These are phyloP conservation scores for Stephania japonica DNA, from an alignment of 164 flowering plant genomes.

Conservation along the genomic window DNA sequence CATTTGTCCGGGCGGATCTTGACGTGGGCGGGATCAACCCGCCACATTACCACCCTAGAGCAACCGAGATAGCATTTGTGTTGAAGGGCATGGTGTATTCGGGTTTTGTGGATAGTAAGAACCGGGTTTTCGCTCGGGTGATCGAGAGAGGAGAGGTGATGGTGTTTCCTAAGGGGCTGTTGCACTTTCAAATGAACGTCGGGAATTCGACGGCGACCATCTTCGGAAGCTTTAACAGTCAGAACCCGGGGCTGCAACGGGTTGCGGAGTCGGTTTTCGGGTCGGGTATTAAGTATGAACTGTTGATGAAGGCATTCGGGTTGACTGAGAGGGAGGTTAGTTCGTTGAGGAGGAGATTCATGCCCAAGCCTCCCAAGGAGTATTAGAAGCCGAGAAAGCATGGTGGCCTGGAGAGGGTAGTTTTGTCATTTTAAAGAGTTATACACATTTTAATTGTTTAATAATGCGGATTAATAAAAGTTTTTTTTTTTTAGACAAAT, in stretches of 20 bases:
- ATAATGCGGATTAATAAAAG: too few relatives aligned
- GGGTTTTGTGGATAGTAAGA: constrained; percentile 60
- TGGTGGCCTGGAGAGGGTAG: neutral
- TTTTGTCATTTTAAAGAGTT: neutral
- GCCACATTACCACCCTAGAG: constrained; percentile 68
- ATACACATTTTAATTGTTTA: too few relatives aligned
- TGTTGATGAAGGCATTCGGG: constrained; percentile 67
- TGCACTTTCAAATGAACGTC: constrained; percentile 72
- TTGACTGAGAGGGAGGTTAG: constrained; percentile 43
- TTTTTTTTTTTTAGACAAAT: too few relatives aligned
- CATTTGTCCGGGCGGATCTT: constrained; percentile 60
- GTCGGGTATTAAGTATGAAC: constrained; percentile 50
- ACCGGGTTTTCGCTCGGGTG: constrained; percentile 44
- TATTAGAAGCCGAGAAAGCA: neutral
- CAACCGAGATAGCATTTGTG: constrained; percentile 51
- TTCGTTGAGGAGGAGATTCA: constrained; percentile 43
- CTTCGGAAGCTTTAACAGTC: constrained; percentile 58
- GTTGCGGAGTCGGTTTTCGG: constrained; percentile 58
- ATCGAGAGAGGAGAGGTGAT: constrained; percentile 60
- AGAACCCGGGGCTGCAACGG: constrained; percentile 56
- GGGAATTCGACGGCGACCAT: constrained; percentile 48
- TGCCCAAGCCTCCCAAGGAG: constrained; percentile 24
- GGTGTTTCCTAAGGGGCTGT: constrained; percentile 60
- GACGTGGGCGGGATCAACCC: constrained; percentile 45
- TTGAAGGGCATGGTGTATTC: constrained; percentile 52